phyloP scores from a whole-genome alignment of 768 basidiomycete genomes.

The Ephemerocybe angulata region DNA sequence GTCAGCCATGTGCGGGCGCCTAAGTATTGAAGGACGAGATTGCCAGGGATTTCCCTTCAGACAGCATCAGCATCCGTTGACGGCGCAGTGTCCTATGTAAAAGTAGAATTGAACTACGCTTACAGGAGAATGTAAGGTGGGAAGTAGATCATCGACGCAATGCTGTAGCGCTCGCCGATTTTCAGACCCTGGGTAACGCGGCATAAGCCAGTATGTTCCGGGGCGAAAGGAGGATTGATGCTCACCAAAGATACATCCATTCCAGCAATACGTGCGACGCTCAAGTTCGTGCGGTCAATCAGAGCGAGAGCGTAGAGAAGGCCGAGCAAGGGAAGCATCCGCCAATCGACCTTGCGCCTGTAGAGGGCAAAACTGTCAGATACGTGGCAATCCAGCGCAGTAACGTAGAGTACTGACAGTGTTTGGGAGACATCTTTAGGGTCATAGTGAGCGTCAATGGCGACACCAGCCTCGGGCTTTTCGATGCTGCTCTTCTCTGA shows the following conservation, averaged over 20 bases:
- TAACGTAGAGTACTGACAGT: background rate
- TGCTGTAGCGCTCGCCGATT: constrained; percentile 32
- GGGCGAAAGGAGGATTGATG: background rate
- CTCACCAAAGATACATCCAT: constrained; percentile 32
- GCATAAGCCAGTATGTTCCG: background rate
- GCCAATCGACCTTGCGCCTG: constrained; percentile 31
- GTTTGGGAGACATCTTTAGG: background rate
- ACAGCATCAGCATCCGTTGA: background rate
- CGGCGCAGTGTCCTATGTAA: no score
- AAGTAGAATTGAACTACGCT: constrained; percentile 4
- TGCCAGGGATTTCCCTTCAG: constrained; percentile 15
- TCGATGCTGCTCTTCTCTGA: constrained; percentile 18
- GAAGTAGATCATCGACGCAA: constrained; percentile 33
- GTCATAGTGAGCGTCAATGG: constrained; percentile 16
- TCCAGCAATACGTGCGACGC: constrained; percentile 32
- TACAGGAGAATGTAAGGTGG: constrained; percentile 35
- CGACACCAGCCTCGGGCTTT: background rate
- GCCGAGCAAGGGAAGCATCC: constrained; percentile 32
- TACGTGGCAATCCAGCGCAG: background rate
- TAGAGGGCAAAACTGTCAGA: background rate
- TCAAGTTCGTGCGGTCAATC: constrained; percentile 36
- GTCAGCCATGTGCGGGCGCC: constrained; percentile 29
- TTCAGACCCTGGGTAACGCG: constrained; percentile 19
- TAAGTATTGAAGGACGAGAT: constrained; percentile 24
- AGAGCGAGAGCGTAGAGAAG: constrained; percentile 33